Evolutionary conservation across 83 land plant genomes (phyloP).

Genomic region (Picea abies): DNA sequence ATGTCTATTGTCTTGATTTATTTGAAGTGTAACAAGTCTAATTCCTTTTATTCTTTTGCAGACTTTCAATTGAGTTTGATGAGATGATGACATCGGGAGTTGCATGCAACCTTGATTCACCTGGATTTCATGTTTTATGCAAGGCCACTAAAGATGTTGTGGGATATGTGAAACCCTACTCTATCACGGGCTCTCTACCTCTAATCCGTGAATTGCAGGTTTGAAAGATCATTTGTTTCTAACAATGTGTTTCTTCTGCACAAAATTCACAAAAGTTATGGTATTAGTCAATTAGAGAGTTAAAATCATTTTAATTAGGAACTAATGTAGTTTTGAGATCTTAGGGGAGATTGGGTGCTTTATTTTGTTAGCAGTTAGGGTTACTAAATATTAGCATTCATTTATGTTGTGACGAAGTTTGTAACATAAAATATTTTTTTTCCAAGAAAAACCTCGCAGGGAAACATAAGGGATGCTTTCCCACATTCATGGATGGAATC

Average conservation of each 20-base stretch:
- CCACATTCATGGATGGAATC: too few relatives aligned
- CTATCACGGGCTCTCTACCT: conserved; percentile 90
- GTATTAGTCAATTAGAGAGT: background rate
- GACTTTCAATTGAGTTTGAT: conserved; percentile 73
- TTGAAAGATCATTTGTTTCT: background rate
- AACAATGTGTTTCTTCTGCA: background rate
- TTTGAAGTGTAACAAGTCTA: background rate
- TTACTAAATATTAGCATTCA: too few relatives aligned
- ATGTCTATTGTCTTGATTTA: background rate
- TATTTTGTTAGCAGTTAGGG: too few relatives aligned
- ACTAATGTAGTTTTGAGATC: background rate
- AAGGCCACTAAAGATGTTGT: conserved; percentile 88
- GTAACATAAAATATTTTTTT: too few relatives aligned
- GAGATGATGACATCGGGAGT: conserved; percentile 73
- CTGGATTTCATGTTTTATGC: conserved; percentile 78
- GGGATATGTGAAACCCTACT: conserved; percentile 86
- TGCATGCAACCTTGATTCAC: conserved; percentile 89
- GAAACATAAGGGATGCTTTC: too few relatives aligned
- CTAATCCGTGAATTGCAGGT: conserved; percentile 90
- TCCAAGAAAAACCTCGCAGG: too few relatives aligned
- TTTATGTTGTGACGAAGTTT: too few relatives aligned
- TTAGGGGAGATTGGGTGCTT: background rate
- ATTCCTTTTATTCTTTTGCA: conserved; percentile 27
- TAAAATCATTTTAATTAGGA: background rate
- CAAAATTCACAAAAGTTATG: background rate